These are phyloP conservation scores for Penicillium maclennaniae DNA, from an alignment of 495 filamentous ascomycete species.

Conservation along the genomic window DNA sequence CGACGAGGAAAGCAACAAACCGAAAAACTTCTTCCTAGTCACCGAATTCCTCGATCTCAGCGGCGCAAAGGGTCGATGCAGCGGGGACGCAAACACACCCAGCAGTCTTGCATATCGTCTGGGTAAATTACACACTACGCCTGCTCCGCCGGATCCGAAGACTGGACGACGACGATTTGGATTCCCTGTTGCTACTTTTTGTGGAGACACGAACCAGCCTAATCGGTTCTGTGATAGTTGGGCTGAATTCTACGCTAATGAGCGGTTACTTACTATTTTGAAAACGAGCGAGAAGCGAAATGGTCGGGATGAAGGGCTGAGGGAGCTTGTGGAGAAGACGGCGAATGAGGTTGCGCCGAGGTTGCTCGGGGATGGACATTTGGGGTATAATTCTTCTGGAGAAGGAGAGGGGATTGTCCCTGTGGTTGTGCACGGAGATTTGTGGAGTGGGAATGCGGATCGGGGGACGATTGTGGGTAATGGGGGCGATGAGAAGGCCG, in stretches of 20 bases:
- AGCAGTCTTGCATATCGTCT: conserved; percentile 66
- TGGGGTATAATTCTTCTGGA: conserved; percentile 49
- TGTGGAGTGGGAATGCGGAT: conserved; percentile 87
- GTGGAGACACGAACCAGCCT: conserved; percentile 76
- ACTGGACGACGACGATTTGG: conserved; percentile 64
- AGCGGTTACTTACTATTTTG: conserved; percentile 64
- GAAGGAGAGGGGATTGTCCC: conserved; percentile 54
- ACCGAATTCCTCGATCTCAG: conserved; percentile 77
- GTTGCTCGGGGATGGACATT: conserved; percentile 62
- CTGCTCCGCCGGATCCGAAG: conserved; percentile 54
- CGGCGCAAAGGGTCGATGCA: conserved; percentile 18
- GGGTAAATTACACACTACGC: conserved; percentile 73
- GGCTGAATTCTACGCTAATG: conserved; percentile 79
- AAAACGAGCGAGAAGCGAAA: conserved; percentile 53
- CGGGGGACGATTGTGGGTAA: conserved; percentile 55
- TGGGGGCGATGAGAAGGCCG: conserved; percentile 43
- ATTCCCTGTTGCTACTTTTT: conserved; percentile 80
- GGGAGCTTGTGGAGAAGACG: conserved; percentile 59
- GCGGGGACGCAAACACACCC: conserved; percentile 19
- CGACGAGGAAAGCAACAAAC: conserved; percentile 31
- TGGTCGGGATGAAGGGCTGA: conserved; percentile 58
- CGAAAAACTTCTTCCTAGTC: conserved; percentile 60
- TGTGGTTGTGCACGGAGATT: conserved; percentile 82
- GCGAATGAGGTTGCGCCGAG: conserved; percentile 62
- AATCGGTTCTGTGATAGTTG: conserved; percentile 67